These are phyloP conservation scores for Diaporthe amygdali DNA, from an alignment of 2,329 filamentous ascomycete species.

Conservation along the genomic window DNA sequence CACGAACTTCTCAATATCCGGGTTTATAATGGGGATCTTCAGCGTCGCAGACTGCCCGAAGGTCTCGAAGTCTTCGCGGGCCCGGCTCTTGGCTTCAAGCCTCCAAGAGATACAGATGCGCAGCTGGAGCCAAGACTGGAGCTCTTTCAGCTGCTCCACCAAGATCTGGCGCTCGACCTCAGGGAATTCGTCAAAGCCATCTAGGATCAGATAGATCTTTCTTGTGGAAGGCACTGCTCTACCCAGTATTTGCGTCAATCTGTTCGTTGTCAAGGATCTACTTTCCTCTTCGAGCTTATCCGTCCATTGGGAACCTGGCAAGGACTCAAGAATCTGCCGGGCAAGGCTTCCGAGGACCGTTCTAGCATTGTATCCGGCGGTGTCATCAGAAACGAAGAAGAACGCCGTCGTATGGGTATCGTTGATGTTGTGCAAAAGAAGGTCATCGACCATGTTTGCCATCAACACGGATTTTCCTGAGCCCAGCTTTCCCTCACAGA, in stretches of 20 bases:
- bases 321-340: not conserved
- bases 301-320: not conserved
- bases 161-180: not conserved
- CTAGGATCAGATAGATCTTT: not conserved
- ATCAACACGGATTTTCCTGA: slow-evolving; percentile 3
- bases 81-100: not conserved
- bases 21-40: not conserved
- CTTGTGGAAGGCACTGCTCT: not conserved
- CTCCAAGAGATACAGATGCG: not conserved
- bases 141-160: not conserved
- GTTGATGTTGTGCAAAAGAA: not conserved
- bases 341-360: not conserved
- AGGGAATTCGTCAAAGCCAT: not conserved
- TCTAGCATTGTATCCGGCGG: not conserved
- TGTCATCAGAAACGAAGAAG: not conserved
- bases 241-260: not conserved
- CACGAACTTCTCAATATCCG: not conserved
- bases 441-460: not conserved
- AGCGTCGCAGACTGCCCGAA: not conserved
- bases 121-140: not conserved
- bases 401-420: not conserved
- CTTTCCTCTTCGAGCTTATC: not conserved
- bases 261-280: not conserved
- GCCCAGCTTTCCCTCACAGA: not conserved
- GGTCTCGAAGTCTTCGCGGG: not conserved